Conservation (phyloP, 345 rosid genomes). For the Citropsis articulata region DNA sequence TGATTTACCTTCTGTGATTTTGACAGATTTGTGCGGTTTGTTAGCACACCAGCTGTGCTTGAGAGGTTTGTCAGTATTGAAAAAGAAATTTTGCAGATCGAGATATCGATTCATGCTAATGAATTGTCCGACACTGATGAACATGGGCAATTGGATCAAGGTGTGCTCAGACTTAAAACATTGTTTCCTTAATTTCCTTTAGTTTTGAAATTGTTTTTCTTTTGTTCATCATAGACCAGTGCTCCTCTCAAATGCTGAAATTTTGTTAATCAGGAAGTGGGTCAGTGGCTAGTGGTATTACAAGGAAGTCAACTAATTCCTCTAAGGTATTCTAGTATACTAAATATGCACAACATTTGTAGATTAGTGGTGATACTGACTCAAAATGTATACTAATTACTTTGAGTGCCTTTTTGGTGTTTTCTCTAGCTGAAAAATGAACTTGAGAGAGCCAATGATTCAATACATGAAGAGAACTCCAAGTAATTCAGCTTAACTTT, state of each 20-base stretch:
- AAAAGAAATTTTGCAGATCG: conserved; percentile 73
- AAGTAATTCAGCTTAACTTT: conserved; percentile 42
- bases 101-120: conserved; percentile 57
- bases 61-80: conserved; percentile 76
- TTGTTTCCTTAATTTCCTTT: neutral
- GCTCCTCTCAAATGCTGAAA: neutral
- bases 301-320: conserved; percentile 44
- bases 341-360: neutral
- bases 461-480: conserved; percentile 55
- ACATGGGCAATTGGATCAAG: conserved; percentile 38
- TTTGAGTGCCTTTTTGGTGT: conserved; percentile 8
- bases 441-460: conserved; percentile 29
- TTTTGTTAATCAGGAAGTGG: conserved; percentile 30
- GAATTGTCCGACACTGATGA: conserved; percentile 33
- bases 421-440: conserved; percentile 38
- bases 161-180: conserved; percentile 26
- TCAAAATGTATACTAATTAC: neutral
- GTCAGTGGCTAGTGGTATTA: conserved; percentile 15
- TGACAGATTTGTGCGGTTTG: conserved; percentile 79
- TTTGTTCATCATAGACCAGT: neutral
- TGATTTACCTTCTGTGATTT: neutral
- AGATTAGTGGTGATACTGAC: neutral
- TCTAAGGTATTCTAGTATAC: conserved; percentile 39
- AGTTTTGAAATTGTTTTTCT: neutral
- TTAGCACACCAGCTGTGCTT: conserved; percentile 83